Base-by-base conservation (phyloP, 805 yeast genomes). In the Debaryomyces castellii region DNA sequence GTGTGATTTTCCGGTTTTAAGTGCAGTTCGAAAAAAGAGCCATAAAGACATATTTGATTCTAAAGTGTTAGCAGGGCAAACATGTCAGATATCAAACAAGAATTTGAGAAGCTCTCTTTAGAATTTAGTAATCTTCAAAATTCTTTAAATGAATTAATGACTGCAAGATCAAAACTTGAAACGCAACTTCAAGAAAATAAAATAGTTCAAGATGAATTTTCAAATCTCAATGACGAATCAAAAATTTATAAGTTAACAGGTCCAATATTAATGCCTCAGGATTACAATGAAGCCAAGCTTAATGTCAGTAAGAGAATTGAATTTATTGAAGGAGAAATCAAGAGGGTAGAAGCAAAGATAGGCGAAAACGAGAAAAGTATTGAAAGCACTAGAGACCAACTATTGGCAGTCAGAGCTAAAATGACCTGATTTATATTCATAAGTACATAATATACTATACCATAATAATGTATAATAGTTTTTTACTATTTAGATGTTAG, bases 141-240 rank as follows among this genome's bases (percentile, higher is more conserved):
- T 41, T 64, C 67, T 20, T 62, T 81, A 39, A 69, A 73, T 39
- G 85, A 81, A 42, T 70, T 82, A 36, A 75, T 90, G 30, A 71
- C 80, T 4, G 81, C 89, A 10, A 82, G 98, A 58, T 96, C 92
- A 53, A 81, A 84, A 59, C 77, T 94, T 39, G 99, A 94, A 61
- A 88, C 97, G 1, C 99, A 94, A 67, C 80, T 74, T 55, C 99
- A 94, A 66, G 99, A 94, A 64, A 91, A 91, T 64, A 83, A 83
- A 57, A 91, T 94, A 41, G 99, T 94, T 12, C 76, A 83, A 52
- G 83, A 80, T 46, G 99, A 94, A 66, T 87, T 94, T 57, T 80
- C 77, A 23, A 48, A 54, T 37, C 69, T 87, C 46, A 78, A 79
- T 45, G 87, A 81, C 28, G 86, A 81, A 32, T 76, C 95, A 12